These are phyloP conservation scores for Cardiospermum halicacabum DNA, from an alignment of 345 rosid species.

Conservation along the genomic window DNA sequence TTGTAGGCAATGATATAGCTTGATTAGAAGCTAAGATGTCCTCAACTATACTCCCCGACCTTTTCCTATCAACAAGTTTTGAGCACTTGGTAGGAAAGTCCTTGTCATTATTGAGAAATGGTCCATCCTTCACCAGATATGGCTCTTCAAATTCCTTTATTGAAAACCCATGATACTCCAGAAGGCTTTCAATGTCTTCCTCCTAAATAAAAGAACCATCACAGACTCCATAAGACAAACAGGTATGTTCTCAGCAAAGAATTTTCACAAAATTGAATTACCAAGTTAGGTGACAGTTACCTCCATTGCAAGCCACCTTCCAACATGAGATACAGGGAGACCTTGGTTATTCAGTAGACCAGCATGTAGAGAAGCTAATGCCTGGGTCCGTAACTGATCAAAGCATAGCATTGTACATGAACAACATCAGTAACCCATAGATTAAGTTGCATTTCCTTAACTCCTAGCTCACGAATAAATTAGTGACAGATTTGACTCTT, in stretches of 20 bases:
- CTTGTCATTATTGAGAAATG: slow-evolving; percentile 63
- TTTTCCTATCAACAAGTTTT: slow-evolving; percentile 73
- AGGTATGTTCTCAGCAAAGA: slow-evolving; percentile 3
- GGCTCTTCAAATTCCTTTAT: slow-evolving; percentile 85
- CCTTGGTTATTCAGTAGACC: slow-evolving; percentile 89
- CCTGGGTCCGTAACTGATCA: slow-evolving; percentile 81
- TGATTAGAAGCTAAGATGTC: slow-evolving; percentile 51
- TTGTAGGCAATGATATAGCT: slow-evolving; percentile 23
- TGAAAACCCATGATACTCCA: slow-evolving; percentile 72
- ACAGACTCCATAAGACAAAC: slow-evolving; percentile 25
- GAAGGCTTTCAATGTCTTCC: slow-evolving; percentile 61
- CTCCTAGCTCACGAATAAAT: background rate
- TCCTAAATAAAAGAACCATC: slow-evolving; percentile 45
- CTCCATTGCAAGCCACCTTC: slow-evolving; percentile 95
- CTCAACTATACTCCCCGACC: slow-evolving; percentile 53
- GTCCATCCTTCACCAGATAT: slow-evolving; percentile 89
- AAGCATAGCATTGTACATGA: slow-evolving; percentile 24
- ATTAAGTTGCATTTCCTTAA: background rate
- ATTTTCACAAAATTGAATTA: background rate
- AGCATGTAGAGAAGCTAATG: slow-evolving; percentile 81
- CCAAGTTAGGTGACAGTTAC: slow-evolving; percentile 31
- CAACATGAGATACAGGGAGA: slow-evolving; percentile 65
- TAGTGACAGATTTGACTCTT: background rate
- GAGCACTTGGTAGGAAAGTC: slow-evolving; percentile 85
- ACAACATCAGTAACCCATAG: slow-evolving; percentile 1